Percentiles rank a stretch among this genome's conserved stretches.
Conservation (phyloP, 2,329 filamentous ascomycete genomes). For the Podosphaera fusca region DNA sequence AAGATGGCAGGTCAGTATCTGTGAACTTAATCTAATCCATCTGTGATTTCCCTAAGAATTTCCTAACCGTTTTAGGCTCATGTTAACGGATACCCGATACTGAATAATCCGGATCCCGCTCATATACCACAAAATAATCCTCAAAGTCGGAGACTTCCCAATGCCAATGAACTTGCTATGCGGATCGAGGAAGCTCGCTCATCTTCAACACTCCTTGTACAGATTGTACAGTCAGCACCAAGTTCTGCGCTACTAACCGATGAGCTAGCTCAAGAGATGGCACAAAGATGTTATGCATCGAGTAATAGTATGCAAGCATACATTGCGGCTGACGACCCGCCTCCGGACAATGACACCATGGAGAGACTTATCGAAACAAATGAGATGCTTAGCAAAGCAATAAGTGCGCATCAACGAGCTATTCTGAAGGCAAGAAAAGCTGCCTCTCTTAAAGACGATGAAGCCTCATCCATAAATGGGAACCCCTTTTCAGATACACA, state of each 20-base stretch:
- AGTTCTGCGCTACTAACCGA: conserved; percentile 52
- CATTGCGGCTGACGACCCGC: conserved; percentile 55
- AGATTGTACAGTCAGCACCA: conserved; percentile 72
- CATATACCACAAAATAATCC: conserved; percentile 33
- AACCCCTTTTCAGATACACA: too few relatives aligned
- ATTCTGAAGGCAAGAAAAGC: conserved; percentile 38
- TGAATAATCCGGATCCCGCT: neutral
- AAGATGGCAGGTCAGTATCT: neutral
- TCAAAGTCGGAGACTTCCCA: conserved; percentile 31
- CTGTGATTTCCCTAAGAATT: neutral
- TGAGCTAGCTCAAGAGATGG: conserved; percentile 84
- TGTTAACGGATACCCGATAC: neutral
- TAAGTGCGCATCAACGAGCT: conserved; percentile 67
- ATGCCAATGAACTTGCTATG: conserved; percentile 53
- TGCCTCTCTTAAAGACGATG: too few relatives aligned
- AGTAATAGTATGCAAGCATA: conserved; percentile 65
- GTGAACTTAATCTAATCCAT: neutral
- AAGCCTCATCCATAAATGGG: too few relatives aligned
- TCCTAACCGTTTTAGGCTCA: neutral
- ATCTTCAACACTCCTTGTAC: conserved; percentile 74
- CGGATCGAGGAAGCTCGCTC: conserved; percentile 78
- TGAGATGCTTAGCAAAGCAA: conserved; percentile 63
- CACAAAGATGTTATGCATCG: conserved; percentile 61
- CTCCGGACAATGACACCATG: conserved; percentile 84
- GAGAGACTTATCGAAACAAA: conserved; percentile 84